Percentiles rank a stretch among this genome's conserved stretches.
Conservation (phyloP, 129 eudicot species). For the Escallonia rubra region DNA sequence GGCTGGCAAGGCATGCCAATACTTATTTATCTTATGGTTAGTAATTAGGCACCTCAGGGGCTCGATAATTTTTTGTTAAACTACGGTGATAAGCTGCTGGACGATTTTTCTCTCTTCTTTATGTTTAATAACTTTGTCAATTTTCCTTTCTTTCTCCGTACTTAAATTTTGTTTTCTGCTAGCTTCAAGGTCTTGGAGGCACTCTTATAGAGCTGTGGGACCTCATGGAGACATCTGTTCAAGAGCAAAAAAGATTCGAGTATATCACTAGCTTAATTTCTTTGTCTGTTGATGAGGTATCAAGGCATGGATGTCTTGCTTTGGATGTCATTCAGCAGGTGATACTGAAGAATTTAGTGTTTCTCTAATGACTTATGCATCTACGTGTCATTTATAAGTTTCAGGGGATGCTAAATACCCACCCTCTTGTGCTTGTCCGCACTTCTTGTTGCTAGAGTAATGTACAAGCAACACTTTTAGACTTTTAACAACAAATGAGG, state of each 20-base stretch:
- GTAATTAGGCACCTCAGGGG: no score
- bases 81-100: neutral
- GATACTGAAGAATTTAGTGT: neutral
- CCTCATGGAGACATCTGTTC: constrained; percentile 54
- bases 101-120: neutral
- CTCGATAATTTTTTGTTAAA: neutral
- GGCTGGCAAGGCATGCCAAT: no score
- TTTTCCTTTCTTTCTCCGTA: neutral
- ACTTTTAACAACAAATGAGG: no score
- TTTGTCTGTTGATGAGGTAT: constrained; percentile 52
- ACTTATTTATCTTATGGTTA: no score
- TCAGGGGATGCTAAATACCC: no score
- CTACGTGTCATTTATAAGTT: no score
- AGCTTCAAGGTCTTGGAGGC: constrained; percentile 70
- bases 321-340: constrained; percentile 67
- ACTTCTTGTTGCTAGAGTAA: no score
- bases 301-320: constrained; percentile 62
- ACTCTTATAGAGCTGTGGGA: constrained; percentile 63
- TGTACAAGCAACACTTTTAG: no score
- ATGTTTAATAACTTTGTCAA: neutral
- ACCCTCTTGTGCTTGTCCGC: no score
- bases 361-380: neutral
- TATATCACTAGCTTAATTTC: constrained; percentile 49
- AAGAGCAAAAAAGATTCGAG: constrained; percentile 48
- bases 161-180: neutral